These are phyloP conservation scores for Arabis hirsuta DNA, from an alignment of 345 rosid genomes.

Conservation along the genomic window DNA sequence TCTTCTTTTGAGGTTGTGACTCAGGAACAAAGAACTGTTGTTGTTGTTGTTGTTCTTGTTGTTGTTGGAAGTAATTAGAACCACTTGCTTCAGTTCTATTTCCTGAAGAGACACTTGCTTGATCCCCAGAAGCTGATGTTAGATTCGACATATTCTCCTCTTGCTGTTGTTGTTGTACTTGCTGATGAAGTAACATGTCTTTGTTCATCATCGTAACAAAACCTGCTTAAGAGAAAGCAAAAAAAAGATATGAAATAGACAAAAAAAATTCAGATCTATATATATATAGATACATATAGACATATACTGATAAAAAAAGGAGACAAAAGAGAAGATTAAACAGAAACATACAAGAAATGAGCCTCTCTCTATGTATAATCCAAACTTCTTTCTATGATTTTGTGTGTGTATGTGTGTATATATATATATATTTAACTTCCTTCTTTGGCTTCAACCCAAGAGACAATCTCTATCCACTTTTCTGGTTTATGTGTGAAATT, in stretches of 20 bases:
- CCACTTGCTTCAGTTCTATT: conserved; percentile 59
- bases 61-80: conserved; percentile 41
- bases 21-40: conserved; percentile 53
- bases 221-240: conserved; percentile 4
- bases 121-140: conserved; percentile 79
- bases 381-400: conserved; percentile 30
- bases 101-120: conserved; percentile 80
- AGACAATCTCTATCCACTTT: conserved; percentile 61
- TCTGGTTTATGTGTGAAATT: conserved; percentile 44
- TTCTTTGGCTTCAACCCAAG: conserved; percentile 73
- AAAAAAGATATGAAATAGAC: background rate
- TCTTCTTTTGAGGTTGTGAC: conserved; percentile 62
- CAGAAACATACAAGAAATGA: conserved; percentile 42
- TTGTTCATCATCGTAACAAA: conserved; percentile 49
- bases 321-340: conserved; percentile 40
- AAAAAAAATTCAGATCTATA: conserved; percentile 35
- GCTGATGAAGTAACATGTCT: conserved; percentile 56
- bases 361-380: conserved; percentile 20
- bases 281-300: background rate
- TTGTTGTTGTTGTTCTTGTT: conserved; percentile 31
- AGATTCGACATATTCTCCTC: conserved; percentile 89
- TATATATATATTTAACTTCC: conserved; percentile 41
- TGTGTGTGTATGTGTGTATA: conserved; percentile 17
- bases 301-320: conserved; percentile 29
- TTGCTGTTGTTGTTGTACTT: conserved; percentile 41